phyloP scores from a whole-genome alignment of 345 rosid genomes.

The Hypericum androsaemum region DNA sequence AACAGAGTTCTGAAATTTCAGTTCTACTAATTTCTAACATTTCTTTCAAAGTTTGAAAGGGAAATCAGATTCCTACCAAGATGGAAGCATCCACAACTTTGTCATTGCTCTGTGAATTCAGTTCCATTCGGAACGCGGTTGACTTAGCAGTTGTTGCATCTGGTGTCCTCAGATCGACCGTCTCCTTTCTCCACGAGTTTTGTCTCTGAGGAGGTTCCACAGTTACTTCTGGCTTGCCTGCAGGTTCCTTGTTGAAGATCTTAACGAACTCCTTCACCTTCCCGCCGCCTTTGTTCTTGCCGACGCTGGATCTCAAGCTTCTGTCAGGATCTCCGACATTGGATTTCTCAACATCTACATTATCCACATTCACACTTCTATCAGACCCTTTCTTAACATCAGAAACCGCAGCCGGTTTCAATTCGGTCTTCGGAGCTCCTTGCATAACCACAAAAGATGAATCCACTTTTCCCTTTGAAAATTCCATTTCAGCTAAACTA shows the following conservation, averaged over 20 bases:
- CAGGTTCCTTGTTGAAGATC: conserved; percentile 53
- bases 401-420: conserved; percentile 18
- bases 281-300: conserved; percentile 37
- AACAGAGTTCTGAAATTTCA: neutral
- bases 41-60: no score
- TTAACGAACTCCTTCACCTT: conserved; percentile 75
- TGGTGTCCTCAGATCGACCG: conserved; percentile 12
- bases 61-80: no score
- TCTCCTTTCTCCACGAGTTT: conserved; percentile 35
- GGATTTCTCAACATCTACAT: conserved; percentile 21
- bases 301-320: conserved; percentile 18
- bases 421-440: conserved; percentile 22
- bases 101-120: conserved; percentile 13
- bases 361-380: conserved; percentile 15
- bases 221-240: conserved; percentile 22
- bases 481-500: conserved; percentile 1
- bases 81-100: neutral
- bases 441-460: conserved; percentile 7
- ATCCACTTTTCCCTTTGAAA: conserved; percentile 14
- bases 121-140: conserved; percentile 17
- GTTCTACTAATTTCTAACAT: neutral
- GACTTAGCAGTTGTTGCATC: conserved; percentile 18
- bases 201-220: conserved; percentile 29
- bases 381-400: conserved; percentile 32
- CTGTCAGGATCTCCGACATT: conserved; percentile 21